phyloP scores from a whole-genome alignment of 495 filamentous ascomycete genomes.

The Neurospora terricola region DNA sequence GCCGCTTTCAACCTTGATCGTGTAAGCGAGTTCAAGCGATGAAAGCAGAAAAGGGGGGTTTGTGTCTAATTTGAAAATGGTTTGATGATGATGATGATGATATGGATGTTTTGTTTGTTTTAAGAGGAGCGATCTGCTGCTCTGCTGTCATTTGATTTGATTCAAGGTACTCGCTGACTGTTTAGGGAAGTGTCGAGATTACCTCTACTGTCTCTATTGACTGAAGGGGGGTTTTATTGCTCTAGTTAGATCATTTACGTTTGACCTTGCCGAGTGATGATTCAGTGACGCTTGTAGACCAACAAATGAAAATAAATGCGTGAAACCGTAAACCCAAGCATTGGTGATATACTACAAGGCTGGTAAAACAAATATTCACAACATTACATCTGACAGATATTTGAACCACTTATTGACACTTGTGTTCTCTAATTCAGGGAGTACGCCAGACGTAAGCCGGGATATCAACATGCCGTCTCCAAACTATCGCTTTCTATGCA shows the following conservation, averaged over 20 bases:
- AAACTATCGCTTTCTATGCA: background rate
- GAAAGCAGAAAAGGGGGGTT: background rate
- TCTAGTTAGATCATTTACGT: background rate
- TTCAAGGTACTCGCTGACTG: background rate
- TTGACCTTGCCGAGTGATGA: background rate
- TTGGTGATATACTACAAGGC: background rate
- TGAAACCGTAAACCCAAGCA: background rate
- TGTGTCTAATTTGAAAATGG: background rate
- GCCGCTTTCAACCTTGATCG: slow-evolving; percentile 63
- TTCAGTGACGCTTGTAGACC: background rate
- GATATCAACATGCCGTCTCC: background rate
- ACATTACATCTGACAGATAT: background rate
- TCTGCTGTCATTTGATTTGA: background rate
- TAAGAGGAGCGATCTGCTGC: background rate
- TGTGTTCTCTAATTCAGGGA: background rate
- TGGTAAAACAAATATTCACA: background rate
- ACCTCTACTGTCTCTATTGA: background rate
- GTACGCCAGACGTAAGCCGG: background rate
- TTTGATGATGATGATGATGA: background rate
- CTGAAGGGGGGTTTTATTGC: background rate
- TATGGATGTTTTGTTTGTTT: background rate
- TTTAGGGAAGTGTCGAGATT: background rate
- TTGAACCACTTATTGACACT: background rate
- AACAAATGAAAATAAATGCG: background rate
- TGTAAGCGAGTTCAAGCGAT: slow-evolving; percentile 23